Evolutionary conservation across 2,329 filamentous ascomycete species (phyloP), one percentile per base, ranked within the genome.

Genomic region (Exophiala viscosa): DNA sequence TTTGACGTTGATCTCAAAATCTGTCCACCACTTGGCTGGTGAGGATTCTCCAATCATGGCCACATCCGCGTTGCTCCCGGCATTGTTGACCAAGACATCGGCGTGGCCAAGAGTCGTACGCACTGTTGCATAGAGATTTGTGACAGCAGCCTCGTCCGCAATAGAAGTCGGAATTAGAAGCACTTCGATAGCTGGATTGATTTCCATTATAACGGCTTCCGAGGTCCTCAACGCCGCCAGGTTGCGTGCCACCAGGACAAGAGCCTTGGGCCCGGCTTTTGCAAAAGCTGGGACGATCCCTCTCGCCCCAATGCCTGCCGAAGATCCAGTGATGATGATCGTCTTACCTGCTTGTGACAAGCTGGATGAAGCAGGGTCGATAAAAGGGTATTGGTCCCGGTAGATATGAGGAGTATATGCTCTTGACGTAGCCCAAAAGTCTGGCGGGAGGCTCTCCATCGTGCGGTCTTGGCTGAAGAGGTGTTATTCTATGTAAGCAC

Each of bases 291-390:
- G 64, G 1, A 61, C 67, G n/a, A 72, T 64, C 7, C 52, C 64
- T 60, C 65, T 20, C 15, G 46, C 62, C 15, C 70, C 73, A 17
- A 75, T 54, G 1, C 73, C 73, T 28, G 67, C 67, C 41, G 67
- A 70, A 1, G 71, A 70, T 0, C 73, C 72, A n/a, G 71, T 75
- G 53, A 75, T 67, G 32, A 73, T 62, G 5, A 68, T 55, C 1
- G 71, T 67, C 50, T 69, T 72, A 11, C 69, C 72, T 1, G 60
- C 63, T 43, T 70, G 67, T 5, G 62, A 67, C 18, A 66, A 59
- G 0, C 56, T 52, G 3, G 65, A 57, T 17, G 53, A 54, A 3
- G 61, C 60, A 7, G 70, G 72, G 35, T 74, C 66, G 38, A 73
- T 68, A 6, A 69, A 63, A 15, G 69, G 65, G 51, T 75, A 75